Conservation (phyloP, 2,329 filamentous ascomycete genomes). For the Paramyrothecium roridum region DNA sequence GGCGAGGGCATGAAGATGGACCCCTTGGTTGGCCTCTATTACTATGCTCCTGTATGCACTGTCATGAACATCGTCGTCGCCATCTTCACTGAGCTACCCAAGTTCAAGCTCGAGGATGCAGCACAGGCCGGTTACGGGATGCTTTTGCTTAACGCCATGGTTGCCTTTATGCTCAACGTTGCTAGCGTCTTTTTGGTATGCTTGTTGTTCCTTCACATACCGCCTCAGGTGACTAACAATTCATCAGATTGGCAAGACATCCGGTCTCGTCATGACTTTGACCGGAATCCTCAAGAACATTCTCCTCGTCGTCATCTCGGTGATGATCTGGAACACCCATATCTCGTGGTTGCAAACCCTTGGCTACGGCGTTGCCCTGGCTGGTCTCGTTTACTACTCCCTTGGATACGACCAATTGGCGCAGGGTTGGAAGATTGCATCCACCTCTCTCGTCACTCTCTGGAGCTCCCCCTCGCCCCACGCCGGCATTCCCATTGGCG, state of each 20-base stretch:
- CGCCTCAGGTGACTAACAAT: constrained; percentile 7
- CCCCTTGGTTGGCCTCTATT: constrained; percentile 82
- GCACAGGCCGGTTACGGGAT: constrained; percentile 61
- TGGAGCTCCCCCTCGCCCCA: constrained; percentile 15
- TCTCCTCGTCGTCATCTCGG: constrained; percentile 72
- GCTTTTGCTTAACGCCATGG: constrained; percentile 69
- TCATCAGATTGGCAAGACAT: constrained; percentile 78
- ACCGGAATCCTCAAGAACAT: constrained; percentile 88
- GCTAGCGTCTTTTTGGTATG: constrained; percentile 82
- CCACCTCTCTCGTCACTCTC: constrained; percentile 17
- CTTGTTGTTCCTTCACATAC: constrained; percentile 16
- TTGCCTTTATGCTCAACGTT: constrained; percentile 79
- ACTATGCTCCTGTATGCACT: constrained; percentile 83
- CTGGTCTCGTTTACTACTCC: constrained; percentile 49
- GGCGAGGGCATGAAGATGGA: constrained; percentile 81
- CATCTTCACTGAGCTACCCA: constrained; percentile 64
- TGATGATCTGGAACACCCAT: constrained; percentile 73
- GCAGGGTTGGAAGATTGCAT: constrained; percentile 14
- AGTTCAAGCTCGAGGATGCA: constrained; percentile 64
- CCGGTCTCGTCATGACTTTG: constrained; percentile 79
- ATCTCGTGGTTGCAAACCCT: constrained; percentile 70
- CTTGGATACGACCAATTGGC: constrained; percentile 32
- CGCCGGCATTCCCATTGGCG: constrained; percentile 15
- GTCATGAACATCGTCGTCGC: constrained; percentile 74
- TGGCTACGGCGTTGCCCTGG: constrained; percentile 70